Percentiles rank a stretch among this genome's conserved stretches.
These are phyloP conservation scores for Croton setiger DNA, from an alignment of 441 rosid species.

Conservation along the genomic window DNA sequence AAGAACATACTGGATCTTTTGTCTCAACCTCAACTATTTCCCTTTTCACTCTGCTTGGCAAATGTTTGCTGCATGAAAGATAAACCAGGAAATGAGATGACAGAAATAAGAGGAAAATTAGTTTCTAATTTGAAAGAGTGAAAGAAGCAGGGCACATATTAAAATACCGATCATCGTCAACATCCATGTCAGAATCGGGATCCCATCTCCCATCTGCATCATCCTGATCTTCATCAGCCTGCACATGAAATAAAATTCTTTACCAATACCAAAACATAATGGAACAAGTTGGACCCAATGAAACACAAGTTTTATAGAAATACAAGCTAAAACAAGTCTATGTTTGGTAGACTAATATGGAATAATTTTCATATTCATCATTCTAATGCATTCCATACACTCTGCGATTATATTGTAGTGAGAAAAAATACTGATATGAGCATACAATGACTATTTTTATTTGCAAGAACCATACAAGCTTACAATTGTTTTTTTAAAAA, in stretches of 20 bases:
- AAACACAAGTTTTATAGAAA: background rate
- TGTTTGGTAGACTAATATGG: background rate
- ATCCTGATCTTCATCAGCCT: slow-evolving; percentile 62
- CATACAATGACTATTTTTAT: background rate
- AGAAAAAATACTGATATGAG: background rate
- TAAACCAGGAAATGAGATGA: slow-evolving; percentile 21
- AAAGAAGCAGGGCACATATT: background rate
- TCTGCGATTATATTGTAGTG: background rate
- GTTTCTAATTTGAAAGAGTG: background rate
- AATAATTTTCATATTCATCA: background rate
- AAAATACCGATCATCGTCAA: slow-evolving; percentile 53
- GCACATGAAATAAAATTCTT: slow-evolving; percentile 11
- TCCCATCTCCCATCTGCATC: slow-evolving; percentile 61
- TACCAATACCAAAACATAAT: background rate
- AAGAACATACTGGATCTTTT: slow-evolving; percentile 53
- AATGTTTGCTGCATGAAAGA: slow-evolving; percentile 51
- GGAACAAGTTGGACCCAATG: background rate
- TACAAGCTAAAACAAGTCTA: background rate
- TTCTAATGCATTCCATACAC: background rate
- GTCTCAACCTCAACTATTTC: slow-evolving; percentile 60
- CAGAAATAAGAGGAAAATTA: background rate
- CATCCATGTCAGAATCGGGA: slow-evolving; percentile 59
- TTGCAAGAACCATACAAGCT: background rate
- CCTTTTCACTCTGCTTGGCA: slow-evolving; percentile 72
- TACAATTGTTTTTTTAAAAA: too few species aligned